A percentile compares a stretch with the other conserved stretches of the same genome.
phyloP scores from a whole-genome alignment of 2,329 filamentous ascomycete species.

The Anthostomella pinea region DNA sequence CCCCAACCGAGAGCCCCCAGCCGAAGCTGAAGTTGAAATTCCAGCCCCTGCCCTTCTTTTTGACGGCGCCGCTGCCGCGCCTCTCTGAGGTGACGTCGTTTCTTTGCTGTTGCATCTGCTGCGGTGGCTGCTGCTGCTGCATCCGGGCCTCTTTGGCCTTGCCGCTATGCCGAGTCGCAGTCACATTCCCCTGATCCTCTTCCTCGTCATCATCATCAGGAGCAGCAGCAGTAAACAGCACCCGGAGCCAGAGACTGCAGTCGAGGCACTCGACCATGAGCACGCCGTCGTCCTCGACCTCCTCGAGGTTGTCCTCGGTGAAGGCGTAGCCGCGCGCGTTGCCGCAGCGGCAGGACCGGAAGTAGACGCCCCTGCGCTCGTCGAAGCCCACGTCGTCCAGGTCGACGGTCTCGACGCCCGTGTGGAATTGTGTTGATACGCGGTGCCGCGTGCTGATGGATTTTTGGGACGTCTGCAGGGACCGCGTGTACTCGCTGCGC shows the following conservation, averaged over 20 bases:
- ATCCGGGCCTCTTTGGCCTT: constrained; percentile 1
- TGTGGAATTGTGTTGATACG: constrained; percentile 32
- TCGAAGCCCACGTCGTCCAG: constrained; percentile 63
- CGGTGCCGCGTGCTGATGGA: too few species aligned
- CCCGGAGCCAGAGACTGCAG: constrained; percentile 64
- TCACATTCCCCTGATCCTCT: constrained; percentile 1
- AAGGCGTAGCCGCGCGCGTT: constrained; percentile 60
- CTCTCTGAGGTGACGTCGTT: too few species aligned
- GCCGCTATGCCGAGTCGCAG: background rate
- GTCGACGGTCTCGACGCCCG: constrained; percentile 62
- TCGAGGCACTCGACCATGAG: constrained; percentile 63
- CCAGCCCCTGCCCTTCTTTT: constrained; percentile 20
- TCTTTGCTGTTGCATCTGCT: too few species aligned
- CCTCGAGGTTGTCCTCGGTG: constrained; percentile 57
- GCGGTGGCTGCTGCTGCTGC: constrained; percentile 9
- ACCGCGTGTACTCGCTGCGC: constrained; percentile 54
- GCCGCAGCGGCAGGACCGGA: constrained; percentile 60
- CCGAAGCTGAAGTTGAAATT: constrained; percentile 27
- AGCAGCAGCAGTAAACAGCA: constrained; percentile 59
- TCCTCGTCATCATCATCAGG: constrained; percentile 29
- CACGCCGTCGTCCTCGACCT: constrained; percentile 55
- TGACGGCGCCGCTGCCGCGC: constrained; percentile 10
- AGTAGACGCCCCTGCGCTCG: constrained; percentile 48
- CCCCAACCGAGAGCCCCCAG: constrained; percentile 28
- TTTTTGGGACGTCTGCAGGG: too few species aligned